Evolutionary conservation across 169 alveolate genomes (phyloP).

Genomic region (Babesia bigemina): DNA sequence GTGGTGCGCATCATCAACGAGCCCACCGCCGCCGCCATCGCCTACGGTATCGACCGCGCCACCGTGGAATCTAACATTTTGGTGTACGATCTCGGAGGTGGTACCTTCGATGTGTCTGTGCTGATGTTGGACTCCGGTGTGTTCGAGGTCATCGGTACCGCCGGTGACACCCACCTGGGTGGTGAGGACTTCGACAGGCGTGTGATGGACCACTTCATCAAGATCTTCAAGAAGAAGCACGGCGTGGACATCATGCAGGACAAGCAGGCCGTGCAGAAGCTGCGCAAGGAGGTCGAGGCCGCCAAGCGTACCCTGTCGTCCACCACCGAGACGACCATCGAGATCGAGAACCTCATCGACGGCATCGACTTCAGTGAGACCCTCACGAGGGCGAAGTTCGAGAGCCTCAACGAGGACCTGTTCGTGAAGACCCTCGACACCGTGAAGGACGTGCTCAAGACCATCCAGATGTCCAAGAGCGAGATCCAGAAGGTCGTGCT

Average conservation of each 20-base stretch:
- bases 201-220: conserved; percentile 95
- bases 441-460: conserved; percentile 90
- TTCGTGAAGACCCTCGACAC: conserved; percentile 91
- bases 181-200: conserved; percentile 96
- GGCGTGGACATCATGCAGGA: conserved; percentile 89
- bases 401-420: conserved; percentile 88
- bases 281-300: conserved; percentile 96
- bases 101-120: conserved; percentile 99
- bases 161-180: conserved; percentile 99
- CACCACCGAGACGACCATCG: conserved; percentile 88
- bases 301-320: conserved; percentile 96
- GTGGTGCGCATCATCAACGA: conserved; percentile 98
- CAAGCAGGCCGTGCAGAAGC: conserved; percentile 95
- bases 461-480: conserved; percentile 86
- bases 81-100: conserved; percentile 99
- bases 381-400: conserved; percentile 94
- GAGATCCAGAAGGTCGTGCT: conserved; percentile 95
- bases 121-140: conserved; percentile 97
- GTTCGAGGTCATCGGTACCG: conserved; percentile 97
- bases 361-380: conserved; percentile 91
- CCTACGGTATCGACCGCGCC: conserved; percentile 97
- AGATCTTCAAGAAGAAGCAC: conserved; percentile 91
- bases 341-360: conserved; percentile 89
- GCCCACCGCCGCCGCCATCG: conserved; percentile 99
- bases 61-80: conserved; percentile 92